A percentile compares a stretch with the other conserved stretches of the same genome.
phyloP scores from a whole-genome alignment of 768 basidiomycete species.

The Tulasnella sp. region DNA sequence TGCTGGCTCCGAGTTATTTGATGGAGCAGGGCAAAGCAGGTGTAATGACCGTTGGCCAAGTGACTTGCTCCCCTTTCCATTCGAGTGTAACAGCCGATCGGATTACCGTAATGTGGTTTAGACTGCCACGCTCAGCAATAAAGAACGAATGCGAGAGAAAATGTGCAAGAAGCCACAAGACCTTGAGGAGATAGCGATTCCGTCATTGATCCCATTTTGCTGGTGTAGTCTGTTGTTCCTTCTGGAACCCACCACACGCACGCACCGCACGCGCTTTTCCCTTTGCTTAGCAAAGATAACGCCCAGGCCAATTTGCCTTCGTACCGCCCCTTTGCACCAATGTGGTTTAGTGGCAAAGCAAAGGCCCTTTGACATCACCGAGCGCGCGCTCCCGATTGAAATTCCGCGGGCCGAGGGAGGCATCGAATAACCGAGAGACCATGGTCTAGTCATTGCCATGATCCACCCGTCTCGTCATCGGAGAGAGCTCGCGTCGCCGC shows the following conservation, averaged over 20 bases:
- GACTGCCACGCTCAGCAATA: neutral
- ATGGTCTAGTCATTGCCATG: neutral
- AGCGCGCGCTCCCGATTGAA: neutral
- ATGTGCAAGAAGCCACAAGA: slow-evolving; percentile 7
- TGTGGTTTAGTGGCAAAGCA: neutral
- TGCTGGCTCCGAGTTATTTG: neutral
- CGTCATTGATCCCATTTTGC: slow-evolving; percentile 5
- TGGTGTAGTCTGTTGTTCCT: neutral
- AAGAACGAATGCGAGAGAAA: neutral
- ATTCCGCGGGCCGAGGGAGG: neutral
- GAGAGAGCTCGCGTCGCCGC: neutral
- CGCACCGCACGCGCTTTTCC: neutral
- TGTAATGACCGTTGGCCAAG: neutral
- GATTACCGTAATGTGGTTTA: neutral
- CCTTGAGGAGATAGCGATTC: neutral
- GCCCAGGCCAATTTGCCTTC: neutral
- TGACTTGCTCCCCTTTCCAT: neutral
- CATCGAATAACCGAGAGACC: neutral
- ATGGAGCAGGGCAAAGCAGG: slow-evolving; percentile 6
- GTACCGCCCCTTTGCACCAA: neutral
- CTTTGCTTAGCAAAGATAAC: neutral
- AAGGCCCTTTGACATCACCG: neutral
- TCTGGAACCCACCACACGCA: neutral
- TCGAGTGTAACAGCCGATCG: neutral
- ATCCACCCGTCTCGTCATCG: neutral